Evolutionary conservation across 2,329 filamentous ascomycete species (phyloP).

Genomic region (Chlorencoelia australis): DNA sequence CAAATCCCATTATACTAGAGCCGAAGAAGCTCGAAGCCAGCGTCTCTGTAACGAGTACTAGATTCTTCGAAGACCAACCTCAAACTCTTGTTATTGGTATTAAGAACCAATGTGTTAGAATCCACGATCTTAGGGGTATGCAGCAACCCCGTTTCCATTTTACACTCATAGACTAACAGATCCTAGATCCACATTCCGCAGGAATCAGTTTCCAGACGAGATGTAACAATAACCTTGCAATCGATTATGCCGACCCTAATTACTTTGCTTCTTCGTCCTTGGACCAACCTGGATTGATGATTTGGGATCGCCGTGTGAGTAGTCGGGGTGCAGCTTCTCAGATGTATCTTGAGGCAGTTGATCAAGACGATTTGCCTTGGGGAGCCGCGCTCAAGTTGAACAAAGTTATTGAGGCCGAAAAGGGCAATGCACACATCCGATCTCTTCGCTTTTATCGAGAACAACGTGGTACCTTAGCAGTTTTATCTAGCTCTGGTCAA

Average conservation of each 20-base stretch:
- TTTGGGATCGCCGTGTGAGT: slow-evolving; percentile 67
- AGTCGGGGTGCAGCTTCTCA: slow-evolving; percentile 42
- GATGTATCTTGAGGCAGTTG: slow-evolving; percentile 46
- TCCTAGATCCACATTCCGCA: slow-evolving; percentile 38
- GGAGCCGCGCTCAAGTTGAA: slow-evolving; percentile 50
- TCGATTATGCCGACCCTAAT: slow-evolving; percentile 71
- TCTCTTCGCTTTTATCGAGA: slow-evolving; percentile 55
- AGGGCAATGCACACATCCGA: slow-evolving; percentile 47
- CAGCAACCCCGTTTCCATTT: slow-evolving; percentile 1
- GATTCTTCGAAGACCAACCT: slow-evolving; percentile 71
- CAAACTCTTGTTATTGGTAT: slow-evolving; percentile 68
- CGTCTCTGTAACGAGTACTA: slow-evolving; percentile 71
- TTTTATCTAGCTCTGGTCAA: slow-evolving; percentile 53
- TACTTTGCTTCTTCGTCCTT: slow-evolving; percentile 75
- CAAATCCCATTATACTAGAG: slow-evolving; percentile 29
- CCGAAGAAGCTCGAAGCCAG: slow-evolving; percentile 51
- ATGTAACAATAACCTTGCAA: slow-evolving; percentile 62
- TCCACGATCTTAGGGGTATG: slow-evolving; percentile 70
- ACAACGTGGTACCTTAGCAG: slow-evolving; percentile 48
- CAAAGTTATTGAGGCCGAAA: slow-evolving; percentile 41
- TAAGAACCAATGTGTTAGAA: slow-evolving; percentile 61
- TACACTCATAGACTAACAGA: slow-evolving; percentile 3
- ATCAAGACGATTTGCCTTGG: slow-evolving; percentile 52
- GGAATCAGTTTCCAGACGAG: slow-evolving; percentile 53
- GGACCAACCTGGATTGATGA: slow-evolving; percentile 62